Evolutionary conservation across 176 grass and related monocot species (phyloP), one percentile per base, ranked within the genome.

Genomic region (Avena eriantha): DNA sequence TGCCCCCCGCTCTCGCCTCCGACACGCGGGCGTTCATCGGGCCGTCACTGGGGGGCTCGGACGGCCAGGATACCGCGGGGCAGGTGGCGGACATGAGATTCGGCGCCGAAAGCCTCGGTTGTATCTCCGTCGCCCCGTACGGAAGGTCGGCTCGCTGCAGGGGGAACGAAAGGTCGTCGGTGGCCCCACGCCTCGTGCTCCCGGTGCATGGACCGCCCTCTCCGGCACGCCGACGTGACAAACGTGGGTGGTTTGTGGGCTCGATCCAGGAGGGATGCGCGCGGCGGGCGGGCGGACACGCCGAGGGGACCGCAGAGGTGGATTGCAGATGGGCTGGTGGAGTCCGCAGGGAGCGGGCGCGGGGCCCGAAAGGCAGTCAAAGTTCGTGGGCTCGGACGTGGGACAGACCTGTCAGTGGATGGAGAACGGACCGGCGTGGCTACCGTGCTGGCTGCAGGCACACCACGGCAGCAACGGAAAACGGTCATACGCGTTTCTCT

Each of bases 61-160:
- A 63, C 85, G 82, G 77, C 0, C 1, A 0, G 1, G 89, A 88
- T 88, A 9, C 39, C 0, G 6, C 0, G 60, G 81, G 81, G 85
- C 85, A 53, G 76, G 85, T 88, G 85, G 82, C 49, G 49, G 85
- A 87, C 47, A 80, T 76, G 80, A 74, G 80, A 80, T 87, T 49
- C 85, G 76, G 67, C 85, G 85, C 85, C 85, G 89, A 90, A 90
- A 90, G 89, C 85, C 89, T 78, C 82, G 81, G 61, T 58, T 82
- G 84, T 78, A 84, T 87, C 90, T 84, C 47, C 83, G 81, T 86
- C 78, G 78, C 10, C 54, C 71, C 36, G 85, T 80, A 85, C 88
- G 34, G 71, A 85, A 80, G 66, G 85, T 82, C 88, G 53, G 85
- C 87, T 72, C 68, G 73, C 14, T 8, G 11, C 31, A 10, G 83